Base-by-base conservation (phyloP, 176 grass and related monocot genomes). In the Zoysia japonica region DNA sequence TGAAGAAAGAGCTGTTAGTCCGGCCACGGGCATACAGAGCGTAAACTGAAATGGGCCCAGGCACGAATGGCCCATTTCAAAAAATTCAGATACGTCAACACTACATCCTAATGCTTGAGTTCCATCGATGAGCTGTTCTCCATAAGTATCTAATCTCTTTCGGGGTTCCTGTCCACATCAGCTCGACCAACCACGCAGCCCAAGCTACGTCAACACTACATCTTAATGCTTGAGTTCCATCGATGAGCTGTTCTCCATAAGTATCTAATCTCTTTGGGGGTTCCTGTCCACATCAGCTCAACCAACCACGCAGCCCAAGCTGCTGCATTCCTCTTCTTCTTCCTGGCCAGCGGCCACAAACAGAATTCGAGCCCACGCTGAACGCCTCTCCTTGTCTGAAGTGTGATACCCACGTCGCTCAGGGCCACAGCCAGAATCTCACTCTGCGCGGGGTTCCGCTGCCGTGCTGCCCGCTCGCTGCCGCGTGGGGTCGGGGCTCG, bases 311-410 rank as follows among this genome's bases (percentile, higher is more conserved):
- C 19, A 37, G 68, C 67, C 44, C 52, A 65, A 79, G 16, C 61
- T 35, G 11, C 8, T 4, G 59, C 20, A 61, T 19, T 9, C 60
- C 38, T 53, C 36, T 53, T 11, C 0, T 79, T 86, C 78, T 68
- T 75, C 28, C 28, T 28, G 28, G 28, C 28, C 28, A 28, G 28
- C 28, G 66, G 69, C 88, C 93, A 90, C 60, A 81, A 36, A 80
- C 16, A 61, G 19, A 47, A 11, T 3, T 17, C 9, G 10, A 85
- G 9, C 38, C 50, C 46, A 71, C 13, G 39, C 3, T 28, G 77
- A 64, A 52, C 57, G 28, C 41, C 50, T 71, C 63, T 56, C 75
- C 73, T 72, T 61, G 51, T 76, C 70, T 53, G 80, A 79, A 71
- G 49, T 80, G 71, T 64, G 77, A 79, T 39, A 1, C 6, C 48